phyloP scores from a whole-genome alignment of 2,329 filamentous ascomycete genomes.

The Aspergillus aculeatinus region DNA sequence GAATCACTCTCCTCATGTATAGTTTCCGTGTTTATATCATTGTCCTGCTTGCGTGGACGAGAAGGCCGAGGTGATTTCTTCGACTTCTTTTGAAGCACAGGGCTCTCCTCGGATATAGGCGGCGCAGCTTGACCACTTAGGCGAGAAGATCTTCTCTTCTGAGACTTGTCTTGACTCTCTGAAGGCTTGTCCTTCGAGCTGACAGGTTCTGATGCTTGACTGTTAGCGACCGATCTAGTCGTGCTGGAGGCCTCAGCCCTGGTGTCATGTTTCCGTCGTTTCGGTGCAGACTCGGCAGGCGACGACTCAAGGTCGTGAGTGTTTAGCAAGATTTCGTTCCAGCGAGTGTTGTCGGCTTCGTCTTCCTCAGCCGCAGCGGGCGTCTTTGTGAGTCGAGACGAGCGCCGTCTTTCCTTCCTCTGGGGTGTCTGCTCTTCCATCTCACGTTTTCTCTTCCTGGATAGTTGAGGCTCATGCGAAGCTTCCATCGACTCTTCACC shows the following conservation, averaged over 20 bases:
- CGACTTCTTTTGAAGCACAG: slow-evolving; percentile 14
- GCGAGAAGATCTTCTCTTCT: slow-evolving; percentile 34
- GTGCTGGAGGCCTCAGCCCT: slow-evolving; percentile 6
- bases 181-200: slow-evolving; percentile 3
- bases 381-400: slow-evolving; percentile 24
- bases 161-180: slow-evolving; percentile 21
- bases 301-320: slow-evolving; percentile 15
- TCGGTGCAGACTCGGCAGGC: slow-evolving; percentile 22
- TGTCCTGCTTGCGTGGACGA: slow-evolving; percentile 23
- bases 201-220: neutral
- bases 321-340: slow-evolving; percentile 14
- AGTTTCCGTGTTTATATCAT: slow-evolving; percentile 15
- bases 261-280: slow-evolving; percentile 25
- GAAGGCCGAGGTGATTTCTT: slow-evolving; percentile 18
- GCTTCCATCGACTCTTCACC: slow-evolving; percentile 6
- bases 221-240: neutral
- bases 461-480: slow-evolving; percentile 16
- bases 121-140: slow-evolving; percentile 25
- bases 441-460: slow-evolving; percentile 38
- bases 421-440: slow-evolving; percentile 19
- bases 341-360: slow-evolving; percentile 14
- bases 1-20: slow-evolving; percentile 5
- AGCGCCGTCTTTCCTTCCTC: slow-evolving; percentile 31
- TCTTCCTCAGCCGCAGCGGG: slow-evolving; percentile 4
- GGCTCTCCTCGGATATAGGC: slow-evolving; percentile 12